These are phyloP conservation scores for Hamigera avellanea DNA, from an alignment of 495 filamentous ascomycete species.

Conservation along the genomic window DNA sequence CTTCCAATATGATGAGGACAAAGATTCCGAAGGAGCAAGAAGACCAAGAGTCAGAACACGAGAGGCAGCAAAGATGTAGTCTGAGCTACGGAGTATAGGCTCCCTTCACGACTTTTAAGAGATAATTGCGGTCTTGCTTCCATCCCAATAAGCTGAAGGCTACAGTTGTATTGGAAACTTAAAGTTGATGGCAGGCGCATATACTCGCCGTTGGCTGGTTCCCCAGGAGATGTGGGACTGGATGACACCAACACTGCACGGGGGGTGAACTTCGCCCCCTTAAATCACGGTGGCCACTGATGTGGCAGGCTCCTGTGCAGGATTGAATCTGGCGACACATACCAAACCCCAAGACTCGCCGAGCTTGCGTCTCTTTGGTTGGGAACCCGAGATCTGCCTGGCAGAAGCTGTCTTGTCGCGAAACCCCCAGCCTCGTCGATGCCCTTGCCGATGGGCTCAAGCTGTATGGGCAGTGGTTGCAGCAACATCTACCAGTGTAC, in stretches of 20 bases:
- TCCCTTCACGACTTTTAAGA: too few relatives aligned
- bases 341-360: background rate
- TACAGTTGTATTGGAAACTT: background rate
- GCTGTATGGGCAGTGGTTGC: background rate
- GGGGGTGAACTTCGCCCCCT: background rate
- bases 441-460: background rate
- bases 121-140: too few relatives aligned
- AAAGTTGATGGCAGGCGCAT: background rate
- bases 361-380: background rate
- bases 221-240: background rate
- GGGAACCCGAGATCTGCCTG: background rate
- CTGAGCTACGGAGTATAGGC: background rate
- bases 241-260: background rate
- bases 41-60: too few relatives aligned
- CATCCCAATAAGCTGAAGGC: background rate
- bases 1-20: too few relatives aligned
- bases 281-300: background rate
- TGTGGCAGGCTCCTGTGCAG: background rate
- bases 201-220: conserved; percentile 1
- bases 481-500: too few relatives aligned
- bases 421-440: background rate
- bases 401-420: background rate
- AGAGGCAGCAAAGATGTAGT: too few relatives aligned
- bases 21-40: too few relatives aligned
- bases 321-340: background rate